phyloP scores from a whole-genome alignment of 495 filamentous ascomycete genomes.

The Talaromyces trachyspermus region DNA sequence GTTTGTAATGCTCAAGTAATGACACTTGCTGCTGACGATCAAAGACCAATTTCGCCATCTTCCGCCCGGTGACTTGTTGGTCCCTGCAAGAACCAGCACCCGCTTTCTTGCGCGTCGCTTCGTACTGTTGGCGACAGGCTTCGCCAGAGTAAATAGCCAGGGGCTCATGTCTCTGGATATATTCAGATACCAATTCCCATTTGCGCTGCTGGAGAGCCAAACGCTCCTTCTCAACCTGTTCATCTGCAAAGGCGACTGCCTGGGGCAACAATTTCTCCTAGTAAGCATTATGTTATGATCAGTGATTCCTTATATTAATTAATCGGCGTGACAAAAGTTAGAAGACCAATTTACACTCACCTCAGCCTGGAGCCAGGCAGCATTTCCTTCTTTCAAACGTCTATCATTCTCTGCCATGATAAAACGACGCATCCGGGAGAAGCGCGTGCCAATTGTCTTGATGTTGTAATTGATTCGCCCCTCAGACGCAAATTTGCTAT shows the following conservation, averaged over 20 bases:
- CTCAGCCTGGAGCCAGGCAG: constrained; percentile 30
- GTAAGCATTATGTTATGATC: background rate
- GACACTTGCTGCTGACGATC: background rate
- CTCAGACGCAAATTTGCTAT: constrained; percentile 2
- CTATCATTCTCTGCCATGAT: constrained; percentile 22
- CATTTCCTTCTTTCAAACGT: constrained; percentile 24
- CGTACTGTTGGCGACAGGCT: constrained; percentile 11
- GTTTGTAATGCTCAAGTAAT: background rate
- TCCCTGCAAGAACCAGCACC: background rate
- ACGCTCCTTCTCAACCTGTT: constrained; percentile 7
- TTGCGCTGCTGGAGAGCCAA: constrained; percentile 6
- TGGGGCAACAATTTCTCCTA: constrained; percentile 11
- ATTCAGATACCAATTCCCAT: constrained; percentile 7
- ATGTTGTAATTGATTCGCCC: constrained; percentile 1
- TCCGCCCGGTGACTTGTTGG: background rate
- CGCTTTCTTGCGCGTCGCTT: constrained; percentile 1
- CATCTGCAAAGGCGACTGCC: constrained; percentile 4
- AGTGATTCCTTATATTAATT: too few relatives aligned
- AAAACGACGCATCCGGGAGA: constrained; percentile 19
- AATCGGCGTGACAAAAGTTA: too few relatives aligned
- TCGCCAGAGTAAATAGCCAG: constrained; percentile 10
- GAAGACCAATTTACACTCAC: constrained; percentile 13
- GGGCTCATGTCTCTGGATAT: constrained; percentile 8
- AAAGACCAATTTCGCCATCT: background rate
- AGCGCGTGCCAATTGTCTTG: constrained; percentile 34